Conservation (phyloP, 2,329 filamentous ascomycete genomes). For the Aureobasidium sp. region DNA sequence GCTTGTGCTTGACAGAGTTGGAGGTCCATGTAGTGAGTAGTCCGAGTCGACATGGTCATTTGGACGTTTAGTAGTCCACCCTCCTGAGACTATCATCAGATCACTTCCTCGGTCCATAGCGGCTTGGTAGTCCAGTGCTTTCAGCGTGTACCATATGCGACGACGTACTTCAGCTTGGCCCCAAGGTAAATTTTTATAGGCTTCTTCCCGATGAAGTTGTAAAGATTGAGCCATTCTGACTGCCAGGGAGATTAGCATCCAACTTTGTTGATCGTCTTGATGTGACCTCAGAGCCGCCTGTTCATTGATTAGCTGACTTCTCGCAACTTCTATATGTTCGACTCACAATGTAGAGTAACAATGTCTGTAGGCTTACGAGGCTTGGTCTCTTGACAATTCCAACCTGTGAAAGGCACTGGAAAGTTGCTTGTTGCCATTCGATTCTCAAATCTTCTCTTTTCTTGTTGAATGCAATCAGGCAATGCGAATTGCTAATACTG, state of each 20-base stretch:
- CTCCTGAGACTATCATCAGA: not conserved
- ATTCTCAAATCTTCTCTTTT: not conserved
- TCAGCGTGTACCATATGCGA: not conserved
- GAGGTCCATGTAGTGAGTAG: not conserved
- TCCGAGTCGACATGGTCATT: not conserved
- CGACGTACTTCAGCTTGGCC: slow-evolving; percentile 2
- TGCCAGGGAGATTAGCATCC: slow-evolving; percentile 1
- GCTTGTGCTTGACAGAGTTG: not conserved
- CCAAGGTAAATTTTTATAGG: not conserved
- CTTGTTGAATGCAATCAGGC: not conserved
- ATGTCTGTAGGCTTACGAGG: not conserved
- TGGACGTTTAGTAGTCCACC: slow-evolving; percentile 2
- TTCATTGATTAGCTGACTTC: not conserved
- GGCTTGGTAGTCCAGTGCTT: slow-evolving; percentile 9
- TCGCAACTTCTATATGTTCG: not conserved
- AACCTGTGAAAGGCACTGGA: not conserved
- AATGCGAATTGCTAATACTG: slow-evolving; percentile 5
- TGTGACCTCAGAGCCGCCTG: slow-evolving; percentile 9
- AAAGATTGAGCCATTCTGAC: slow-evolving; percentile 4
- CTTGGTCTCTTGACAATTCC: not conserved
- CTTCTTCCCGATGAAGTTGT: slow-evolving; percentile 8
- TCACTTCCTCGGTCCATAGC: slow-evolving; percentile 11
- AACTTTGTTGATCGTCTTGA: slow-evolving; percentile 7
- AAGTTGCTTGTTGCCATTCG: not conserved
- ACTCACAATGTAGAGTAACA: slow-evolving; percentile 4